Evolutionary conservation across 768 basidiomycete genomes (phyloP).

Genomic region (Phaeotremella fagi): DNA sequence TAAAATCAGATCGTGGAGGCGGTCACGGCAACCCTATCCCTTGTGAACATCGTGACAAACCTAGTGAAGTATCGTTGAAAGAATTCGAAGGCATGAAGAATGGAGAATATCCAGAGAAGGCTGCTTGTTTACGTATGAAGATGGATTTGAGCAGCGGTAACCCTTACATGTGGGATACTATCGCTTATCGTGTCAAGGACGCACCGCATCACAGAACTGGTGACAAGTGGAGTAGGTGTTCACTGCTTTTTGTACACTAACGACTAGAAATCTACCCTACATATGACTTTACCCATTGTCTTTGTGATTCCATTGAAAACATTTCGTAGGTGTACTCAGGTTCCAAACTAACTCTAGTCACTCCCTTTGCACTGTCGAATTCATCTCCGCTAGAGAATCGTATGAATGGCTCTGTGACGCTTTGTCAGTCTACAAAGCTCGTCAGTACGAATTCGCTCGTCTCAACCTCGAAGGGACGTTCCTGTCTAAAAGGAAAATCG

Average conservation of each 20-base stretch:
- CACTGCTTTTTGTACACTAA: neutral
- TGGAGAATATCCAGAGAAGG: conserved; percentile 83
- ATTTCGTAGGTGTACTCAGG: conserved; percentile 69
- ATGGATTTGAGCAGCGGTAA: conserved; percentile 87
- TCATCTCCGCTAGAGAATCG: conserved; percentile 89
- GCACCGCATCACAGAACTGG: conserved; percentile 89
- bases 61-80: conserved; percentile 74
- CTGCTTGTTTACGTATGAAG: conserved; percentile 94
- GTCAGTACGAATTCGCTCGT: conserved; percentile 93
- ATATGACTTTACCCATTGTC: conserved; percentile 97
- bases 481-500: conserved; percentile 93
- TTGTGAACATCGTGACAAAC: conserved; percentile 79
- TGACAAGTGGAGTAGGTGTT: conserved; percentile 69
- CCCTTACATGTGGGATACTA: conserved; percentile 99
- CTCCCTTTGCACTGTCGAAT: conserved; percentile 93
- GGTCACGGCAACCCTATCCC: conserved; percentile 69
- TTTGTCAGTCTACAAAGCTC: conserved; percentile 93
- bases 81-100: conserved; percentile 92
- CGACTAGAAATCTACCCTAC: conserved; percentile 75
- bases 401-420: conserved; percentile 99
- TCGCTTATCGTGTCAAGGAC: conserved; percentile 88
- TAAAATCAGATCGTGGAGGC: conserved; percentile 81
- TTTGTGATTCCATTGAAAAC: conserved; percentile 97
- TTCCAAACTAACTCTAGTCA: conserved; percentile 57
- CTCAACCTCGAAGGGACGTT: conserved; percentile 89